Evolutionary conservation across 2,329 filamentous ascomycete genomes (phyloP), one percentile per base, ranked within the genome.

Genomic region (Cordyceps cicadae): DNA sequence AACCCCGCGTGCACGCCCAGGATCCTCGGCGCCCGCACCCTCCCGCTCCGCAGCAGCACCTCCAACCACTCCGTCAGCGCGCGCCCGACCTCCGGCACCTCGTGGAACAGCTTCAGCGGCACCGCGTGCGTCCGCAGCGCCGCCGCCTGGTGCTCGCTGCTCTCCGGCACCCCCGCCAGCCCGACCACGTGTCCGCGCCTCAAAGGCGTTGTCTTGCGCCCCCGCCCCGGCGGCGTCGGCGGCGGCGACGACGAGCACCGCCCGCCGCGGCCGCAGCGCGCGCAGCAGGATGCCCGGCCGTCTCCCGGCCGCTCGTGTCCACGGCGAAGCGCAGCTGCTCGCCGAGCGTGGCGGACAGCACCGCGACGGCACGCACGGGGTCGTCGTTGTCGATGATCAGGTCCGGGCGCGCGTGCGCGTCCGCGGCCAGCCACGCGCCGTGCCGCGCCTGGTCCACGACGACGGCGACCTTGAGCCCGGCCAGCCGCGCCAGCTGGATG

Each of bases 41-140:
- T 68, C 0, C 78, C 76, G 0, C 77, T 74, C 9, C 79, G 75
- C 7, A 92, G 70, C n/a, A 92, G 71, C 26, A 77, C 74, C 69
- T 90, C 88, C 29, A 90, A 73, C 88, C 88, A 92, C 1, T 75
- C 69, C 14, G 84, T 84, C 59, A 90, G 69, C 0, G 77, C 77
- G 63, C 85, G 81, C 0, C 89, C 89, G 0, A 91, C 76, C 1
- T 77, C 76, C 0, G 84, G 81, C 0, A 86, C 79, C 62, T 87
- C 84, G 67, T 92, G 89, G 67, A 90, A 92, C 4, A 90, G 67
- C 71, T 92, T 92, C 63, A 92, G 89, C 0, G 88, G 88, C 0
- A 92, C 85, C 0, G 78, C 83, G 67, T 90, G 87, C 61, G 85
- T 80, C 6, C 76, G 69, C 0, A 85, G 75, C 0, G 75, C 72